Base-by-base conservation (phyloP, 306 rosid species). In the Inga leiocalycina region DNA sequence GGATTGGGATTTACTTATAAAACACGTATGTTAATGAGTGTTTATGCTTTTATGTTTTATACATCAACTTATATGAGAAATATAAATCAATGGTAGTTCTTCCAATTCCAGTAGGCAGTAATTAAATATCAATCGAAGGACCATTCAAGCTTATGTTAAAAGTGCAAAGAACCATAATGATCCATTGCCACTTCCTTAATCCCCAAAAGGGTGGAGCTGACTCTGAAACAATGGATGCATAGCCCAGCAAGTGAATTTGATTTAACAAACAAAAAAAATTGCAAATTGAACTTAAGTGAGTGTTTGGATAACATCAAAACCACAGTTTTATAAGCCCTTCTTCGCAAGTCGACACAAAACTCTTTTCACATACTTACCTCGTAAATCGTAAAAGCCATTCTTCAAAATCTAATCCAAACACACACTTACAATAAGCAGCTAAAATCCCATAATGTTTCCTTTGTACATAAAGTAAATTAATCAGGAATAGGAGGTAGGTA, bases 401-500 rank as follows among this genome's bases (percentile, higher is more conserved):
- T 27, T 27, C 30, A 27, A 27, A 27, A 27, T 0, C 30, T 27
- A 27, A 27, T 27, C 30, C 30, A 27, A 27, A 27, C 30, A 27
- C 30, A 27, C 46, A 64, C 64, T 59, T 46, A 44, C 10, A 56
- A 77, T 48, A 35, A 30, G 20, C 52, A 74, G 22, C 66, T 73
- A 67, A 76, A 80, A 24, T 54, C 44, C 57, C 49, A 83, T 67
- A 43, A 6, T 72, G 35, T 78, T 80, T 48, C 62, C 8, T 52
- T 52, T 27, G 57, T 52, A 45, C 75, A 22, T 19, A 78, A 59
- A 68, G 76, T 27, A 61, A 20, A 78, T 75, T 35, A 71, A 27
- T 32, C 45, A 72, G 78, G 73, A 66, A 81, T 14, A 22, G 48
- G 8, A 79, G 46, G 61, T 2, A 70, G 34, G 62, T 92, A 96